Percentiles rank a stretch among this genome's conserved stretches.
Conservation (phyloP, 306 rosid genomes). For the Prunus padus region DNA sequence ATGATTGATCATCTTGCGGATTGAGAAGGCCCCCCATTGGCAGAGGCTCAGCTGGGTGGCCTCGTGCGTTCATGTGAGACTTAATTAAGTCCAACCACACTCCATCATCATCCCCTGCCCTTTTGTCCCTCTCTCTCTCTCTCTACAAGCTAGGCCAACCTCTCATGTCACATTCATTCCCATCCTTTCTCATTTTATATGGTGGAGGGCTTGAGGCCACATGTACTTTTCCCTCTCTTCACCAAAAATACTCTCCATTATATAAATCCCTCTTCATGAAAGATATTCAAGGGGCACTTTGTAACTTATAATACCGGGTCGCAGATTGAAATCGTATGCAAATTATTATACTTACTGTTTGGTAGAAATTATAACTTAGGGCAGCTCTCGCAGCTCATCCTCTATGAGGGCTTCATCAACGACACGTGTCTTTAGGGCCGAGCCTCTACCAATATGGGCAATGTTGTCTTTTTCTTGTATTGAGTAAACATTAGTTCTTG, state of each 20-base stretch:
- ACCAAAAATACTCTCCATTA: constrained; percentile 27
- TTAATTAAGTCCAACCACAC: constrained; percentile 53
- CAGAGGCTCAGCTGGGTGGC: constrained; percentile 48
- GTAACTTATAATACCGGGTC: neutral
- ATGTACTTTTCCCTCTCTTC: constrained; percentile 42
- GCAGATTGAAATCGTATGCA: no score
- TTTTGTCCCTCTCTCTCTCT: constrained; percentile 6
- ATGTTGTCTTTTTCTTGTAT: neutral
- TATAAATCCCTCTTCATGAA: constrained; percentile 21
- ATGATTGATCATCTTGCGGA: constrained; percentile 44
- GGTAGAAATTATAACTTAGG: no score
- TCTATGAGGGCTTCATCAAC: no score
- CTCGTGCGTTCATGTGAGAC: constrained; percentile 85
- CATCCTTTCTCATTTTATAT: constrained; percentile 43
- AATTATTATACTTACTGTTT: no score
- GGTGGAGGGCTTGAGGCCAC: constrained; percentile 43
- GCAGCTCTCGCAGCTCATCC: no score
- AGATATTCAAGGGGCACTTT: neutral
- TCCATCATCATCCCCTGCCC: constrained; percentile 47
- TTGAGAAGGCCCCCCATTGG: constrained; percentile 31
- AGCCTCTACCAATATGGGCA: neutral
- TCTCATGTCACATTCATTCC: constrained; percentile 48
- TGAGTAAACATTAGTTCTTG: no score
- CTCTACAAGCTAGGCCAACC: constrained; percentile 27
- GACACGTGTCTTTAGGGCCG: no score